Evolutionary conservation across 306 rosid species (phyloP).

Genomic region (Lablab purpureus): DNA sequence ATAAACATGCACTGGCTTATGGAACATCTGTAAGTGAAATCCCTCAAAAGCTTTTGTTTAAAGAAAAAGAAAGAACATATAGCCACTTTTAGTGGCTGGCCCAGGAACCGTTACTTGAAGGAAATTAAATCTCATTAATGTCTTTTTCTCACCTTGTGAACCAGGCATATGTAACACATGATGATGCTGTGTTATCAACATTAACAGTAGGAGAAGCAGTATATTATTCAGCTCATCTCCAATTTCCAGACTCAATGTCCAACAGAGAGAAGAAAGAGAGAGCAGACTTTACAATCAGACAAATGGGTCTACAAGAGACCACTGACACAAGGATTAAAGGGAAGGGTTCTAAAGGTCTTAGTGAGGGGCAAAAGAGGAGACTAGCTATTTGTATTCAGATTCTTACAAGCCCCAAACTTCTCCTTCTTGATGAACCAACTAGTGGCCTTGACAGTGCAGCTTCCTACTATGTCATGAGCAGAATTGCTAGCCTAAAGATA

Average conservation of each 20-base stretch:
- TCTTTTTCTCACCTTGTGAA: neutral
- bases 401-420: constrained; percentile 60
- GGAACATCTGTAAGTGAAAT: constrained; percentile 53
- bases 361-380: constrained; percentile 68
- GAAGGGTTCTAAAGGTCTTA: constrained; percentile 36
- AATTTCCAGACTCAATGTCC: constrained; percentile 60
- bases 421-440: constrained; percentile 67
- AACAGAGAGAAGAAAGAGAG: constrained; percentile 53
- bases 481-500: constrained; percentile 45
- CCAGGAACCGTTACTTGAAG: neutral
- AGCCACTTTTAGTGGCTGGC: neutral
- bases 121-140: neutral
- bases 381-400: constrained; percentile 67
- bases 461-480: constrained; percentile 63
- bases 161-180: constrained; percentile 68
- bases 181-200: constrained; percentile 53
- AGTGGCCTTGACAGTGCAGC: constrained; percentile 57
- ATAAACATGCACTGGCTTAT: constrained; percentile 44
- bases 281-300: constrained; percentile 53
- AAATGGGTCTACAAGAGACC: constrained; percentile 64
- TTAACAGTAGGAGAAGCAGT: constrained; percentile 62
- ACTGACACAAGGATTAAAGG: constrained; percentile 63
- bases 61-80: neutral
- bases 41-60: neutral
- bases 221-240: constrained; percentile 64